Percentiles rank a stretch among this genome's conserved stretches.
phyloP scores from a whole-genome alignment of 2,329 filamentous ascomycete genomes.

The Fusarium scirpi region DNA sequence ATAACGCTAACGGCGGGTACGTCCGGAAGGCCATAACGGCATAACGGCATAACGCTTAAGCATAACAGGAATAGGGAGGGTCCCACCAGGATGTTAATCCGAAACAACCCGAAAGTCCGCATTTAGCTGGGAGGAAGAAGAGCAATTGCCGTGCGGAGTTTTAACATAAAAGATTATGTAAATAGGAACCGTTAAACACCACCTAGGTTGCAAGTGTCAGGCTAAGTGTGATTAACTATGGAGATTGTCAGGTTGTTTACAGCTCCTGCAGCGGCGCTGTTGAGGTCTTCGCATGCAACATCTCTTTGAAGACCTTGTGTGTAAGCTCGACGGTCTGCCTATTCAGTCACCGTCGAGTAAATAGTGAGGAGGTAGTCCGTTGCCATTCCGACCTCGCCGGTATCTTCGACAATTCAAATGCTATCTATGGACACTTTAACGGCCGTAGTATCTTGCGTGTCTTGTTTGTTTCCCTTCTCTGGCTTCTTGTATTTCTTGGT shows the following conservation, averaged over 20 bases:
- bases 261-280: background rate
- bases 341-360: background rate
- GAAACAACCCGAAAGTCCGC: too few relatives aligned
- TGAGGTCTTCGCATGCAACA: background rate
- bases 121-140: too few relatives aligned
- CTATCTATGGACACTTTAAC: constrained; percentile 10
- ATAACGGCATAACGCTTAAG: too few relatives aligned
- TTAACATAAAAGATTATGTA: too few relatives aligned
- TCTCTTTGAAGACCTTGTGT: too few relatives aligned
- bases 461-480: constrained; percentile 32
- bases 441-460: constrained; percentile 39
- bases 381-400: background rate
- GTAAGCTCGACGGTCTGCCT: background rate
- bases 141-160: too few relatives aligned
- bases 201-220: too few relatives aligned
- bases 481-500: constrained; percentile 32
- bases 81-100: too few relatives aligned
- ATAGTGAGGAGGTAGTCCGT: background rate
- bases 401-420: background rate
- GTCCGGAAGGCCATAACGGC: too few relatives aligned
- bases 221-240: background rate
- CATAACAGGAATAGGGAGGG: too few relatives aligned
- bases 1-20: too few relatives aligned
- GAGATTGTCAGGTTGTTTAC: background rate
- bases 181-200: too few relatives aligned